phyloP scores from a whole-genome alignment of 2,329 filamentous ascomycete genomes.

The Aspergillus neoniger region DNA sequence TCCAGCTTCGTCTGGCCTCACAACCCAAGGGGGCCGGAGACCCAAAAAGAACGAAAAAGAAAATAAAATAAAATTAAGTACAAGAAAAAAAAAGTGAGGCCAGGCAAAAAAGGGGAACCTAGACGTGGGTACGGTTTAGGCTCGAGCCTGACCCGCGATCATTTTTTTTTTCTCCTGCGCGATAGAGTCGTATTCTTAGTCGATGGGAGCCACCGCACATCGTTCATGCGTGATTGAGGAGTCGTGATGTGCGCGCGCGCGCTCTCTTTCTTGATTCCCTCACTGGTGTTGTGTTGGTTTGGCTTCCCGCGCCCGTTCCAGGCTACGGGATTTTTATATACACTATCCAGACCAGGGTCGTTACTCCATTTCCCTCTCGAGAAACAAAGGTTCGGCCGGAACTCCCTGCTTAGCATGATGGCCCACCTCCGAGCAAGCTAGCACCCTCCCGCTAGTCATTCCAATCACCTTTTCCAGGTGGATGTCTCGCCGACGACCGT shows the following conservation, averaged over 20 bases:
- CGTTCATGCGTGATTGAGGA: not conserved
- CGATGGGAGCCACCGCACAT: not conserved
- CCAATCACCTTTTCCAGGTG: conserved; percentile 24
- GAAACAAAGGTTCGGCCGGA: conserved; percentile 18
- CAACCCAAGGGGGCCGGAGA: not conserved
- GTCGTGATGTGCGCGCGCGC: not conserved
- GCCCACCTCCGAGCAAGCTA: conserved; percentile 22
- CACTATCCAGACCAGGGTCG: not conserved
- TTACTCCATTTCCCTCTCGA: conserved; percentile 3
- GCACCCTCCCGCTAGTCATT: conserved; percentile 24
- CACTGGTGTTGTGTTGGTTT: not conserved
- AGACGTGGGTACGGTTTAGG: conserved; percentile 7
- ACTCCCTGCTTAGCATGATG: conserved; percentile 18
- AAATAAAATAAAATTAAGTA: not conserved
- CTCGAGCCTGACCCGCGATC: conserved; percentile 12
- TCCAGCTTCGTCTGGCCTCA: not conserved
- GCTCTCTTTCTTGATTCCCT: not conserved
- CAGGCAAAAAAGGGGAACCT: conserved; percentile 4
- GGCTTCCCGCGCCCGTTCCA: conserved; percentile 1
- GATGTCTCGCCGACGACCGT: conserved; percentile 24
- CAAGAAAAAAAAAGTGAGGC: conserved; percentile 4
- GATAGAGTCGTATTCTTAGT: conserved; percentile 14
- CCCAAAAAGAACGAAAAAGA: not conserved
- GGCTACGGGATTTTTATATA: conserved; percentile 5
- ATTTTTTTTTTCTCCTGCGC: conserved; percentile 10